A percentile compares a stretch with the other conserved stretches of the same genome.
Conservation (phyloP, 805 yeast genomes). For the Suhomyces prunicola region DNA sequence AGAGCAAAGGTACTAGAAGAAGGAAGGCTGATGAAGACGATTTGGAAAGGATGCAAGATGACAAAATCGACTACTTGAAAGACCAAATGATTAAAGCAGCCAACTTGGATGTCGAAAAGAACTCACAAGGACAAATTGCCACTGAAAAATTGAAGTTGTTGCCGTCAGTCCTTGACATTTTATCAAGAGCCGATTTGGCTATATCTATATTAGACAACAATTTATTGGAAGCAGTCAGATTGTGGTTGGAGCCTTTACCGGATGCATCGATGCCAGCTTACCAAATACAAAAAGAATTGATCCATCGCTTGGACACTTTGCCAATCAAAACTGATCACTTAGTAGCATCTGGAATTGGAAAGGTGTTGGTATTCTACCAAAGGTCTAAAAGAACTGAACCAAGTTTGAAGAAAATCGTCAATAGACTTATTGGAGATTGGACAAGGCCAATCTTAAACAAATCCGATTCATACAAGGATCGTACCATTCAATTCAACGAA, state of each 20-base stretch:
- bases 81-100: conserved; percentile 90
- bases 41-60: conserved; percentile 93
- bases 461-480: conserved; percentile 89
- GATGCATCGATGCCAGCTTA: conserved; percentile 98
- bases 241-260: conserved; percentile 98
- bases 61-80: conserved; percentile 73
- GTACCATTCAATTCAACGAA: conserved; percentile 63
- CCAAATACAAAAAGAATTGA: conserved; percentile 87
- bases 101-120: conserved; percentile 62
- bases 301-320: conserved; percentile 65
- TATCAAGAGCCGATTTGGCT: conserved; percentile 80
- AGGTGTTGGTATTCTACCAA: conserved; percentile 89
- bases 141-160: conserved; percentile 74
- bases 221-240: conserved; percentile 84
- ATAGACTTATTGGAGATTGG: conserved; percentile 93
- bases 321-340: conserved; percentile 96
- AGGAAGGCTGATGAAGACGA: conserved; percentile 86
- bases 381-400: conserved; percentile 87
- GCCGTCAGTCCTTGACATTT: conserved; percentile 70
- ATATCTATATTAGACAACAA: conserved; percentile 94
- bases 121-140: conserved; percentile 64
- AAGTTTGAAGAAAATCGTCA: conserved; percentile 81
- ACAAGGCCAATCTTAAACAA: conserved; percentile 96
- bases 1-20: conserved; percentile 55
- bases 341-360: conserved; percentile 92